Evolutionary conservation across 345 rosid genomes (phyloP).

Genomic region (Populus alba): DNA sequence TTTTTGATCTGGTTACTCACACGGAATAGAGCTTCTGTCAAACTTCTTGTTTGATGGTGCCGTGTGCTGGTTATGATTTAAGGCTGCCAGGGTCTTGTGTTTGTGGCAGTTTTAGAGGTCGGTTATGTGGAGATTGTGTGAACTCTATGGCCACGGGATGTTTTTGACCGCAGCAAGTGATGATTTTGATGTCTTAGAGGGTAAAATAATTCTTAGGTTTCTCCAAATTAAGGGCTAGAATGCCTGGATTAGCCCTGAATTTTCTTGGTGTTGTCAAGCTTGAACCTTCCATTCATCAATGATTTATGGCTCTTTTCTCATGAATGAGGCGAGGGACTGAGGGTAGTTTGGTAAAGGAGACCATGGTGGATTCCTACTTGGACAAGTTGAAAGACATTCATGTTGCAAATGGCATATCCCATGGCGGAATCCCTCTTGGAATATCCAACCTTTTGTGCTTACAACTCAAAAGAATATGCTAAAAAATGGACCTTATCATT

Average conservation of each 20-base stretch:
- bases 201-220: not conserved
- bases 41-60: not conserved
- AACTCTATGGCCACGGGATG: not conserved
- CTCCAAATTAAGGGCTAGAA: not conserved
- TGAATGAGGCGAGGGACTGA: not conserved
- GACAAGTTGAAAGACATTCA: not conserved
- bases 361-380: not conserved
- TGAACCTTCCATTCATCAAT: not conserved
- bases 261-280: not conserved
- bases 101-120: not conserved
- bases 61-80: constrained; percentile 3
- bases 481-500: constrained; percentile 9
- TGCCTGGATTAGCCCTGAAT: not conserved
- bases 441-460: constrained; percentile 32
- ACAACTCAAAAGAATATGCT: constrained; percentile 39
- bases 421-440: constrained; percentile 24
- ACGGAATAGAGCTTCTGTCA: not conserved
- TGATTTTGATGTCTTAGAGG: not conserved
- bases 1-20: not conserved
- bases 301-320: not conserved
- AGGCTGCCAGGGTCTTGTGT: too few relatives aligned
- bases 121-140: not conserved
- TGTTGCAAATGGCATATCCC: constrained; percentile 9
- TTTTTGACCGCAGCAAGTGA: not conserved
- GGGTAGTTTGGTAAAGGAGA: constrained; percentile 16